Base-by-base conservation (phyloP, 148 eudicot species). In the Spergularia bocconei region DNA sequence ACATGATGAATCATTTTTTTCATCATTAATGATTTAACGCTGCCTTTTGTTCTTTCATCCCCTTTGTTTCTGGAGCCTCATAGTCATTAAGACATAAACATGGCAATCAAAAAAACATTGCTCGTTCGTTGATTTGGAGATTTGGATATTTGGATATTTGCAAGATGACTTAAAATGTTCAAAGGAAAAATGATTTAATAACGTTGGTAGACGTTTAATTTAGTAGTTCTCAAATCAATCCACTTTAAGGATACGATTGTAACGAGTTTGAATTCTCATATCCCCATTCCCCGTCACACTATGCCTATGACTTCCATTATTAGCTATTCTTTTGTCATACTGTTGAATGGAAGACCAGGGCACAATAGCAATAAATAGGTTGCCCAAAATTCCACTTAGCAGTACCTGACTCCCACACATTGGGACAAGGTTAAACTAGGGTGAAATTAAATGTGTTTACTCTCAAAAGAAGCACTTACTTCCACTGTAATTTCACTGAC, bases 381-480 rank as follows among this genome's bases (percentile, higher is more conserved):
- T 69, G 79, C 77, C 69, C 77, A 72, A 77, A 76, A 72, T 65
- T 81, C 47, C 16, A 81, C 72, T 17, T 25, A 11, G 12, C 2
- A n/a, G 47, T 51, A 76, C 62, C 77, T 76, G 74, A 81, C 77
- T 76, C 83, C 77, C 73, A 81, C 7, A 81, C 83, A 81, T 76
- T 72, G 80, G 80, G 77, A 76, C 83, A 72, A 50, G 80, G 38
- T 25, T 71, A 66, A 39, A 76, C 23, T 36, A 51, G 63, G 36
- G 11, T 66, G 59, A 69, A 62, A 69, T 74, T 59, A 72, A 72
- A 73, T 6, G 41, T 51, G 15, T 69, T 63, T n/a, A 70, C 58
- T 79, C 80, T 72, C 61, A 58, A 72, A 66, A 60, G 23, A 60
- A 70, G 9, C 53, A 57, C 57, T 73, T 66, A 59, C 73, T 80